Evolutionary conservation across 73 alveolate genomes (phyloP), one percentile per base, ranked within the genome.

Genomic region (Loxodes magnus): DNA sequence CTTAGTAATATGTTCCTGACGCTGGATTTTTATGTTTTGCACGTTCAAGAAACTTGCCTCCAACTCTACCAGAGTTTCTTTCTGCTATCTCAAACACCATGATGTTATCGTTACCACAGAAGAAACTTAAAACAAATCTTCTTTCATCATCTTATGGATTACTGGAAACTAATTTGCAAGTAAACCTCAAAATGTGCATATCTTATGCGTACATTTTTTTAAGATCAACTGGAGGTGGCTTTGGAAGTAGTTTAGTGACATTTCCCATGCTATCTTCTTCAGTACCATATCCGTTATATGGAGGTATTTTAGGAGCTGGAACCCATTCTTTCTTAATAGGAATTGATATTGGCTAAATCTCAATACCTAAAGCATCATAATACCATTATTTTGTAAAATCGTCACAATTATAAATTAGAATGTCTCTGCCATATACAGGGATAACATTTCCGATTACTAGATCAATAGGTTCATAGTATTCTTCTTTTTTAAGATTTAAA

Each of bases 331-430:
- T 64, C 28, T 86, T 88, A 49, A 68, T 64, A 51, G 69, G 80
- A 27, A 86, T 66, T 38, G 63, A 62, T 34, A 79, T 67, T 46
- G 94, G 90, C 52, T 64, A 67, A 75, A 76, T 65, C 20, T 78
- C 74, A 21, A 84, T 79, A 33, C 91, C 93, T 42, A 72, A 51
- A 53, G 53, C 71, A 31, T 87, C 84, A 65, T 66, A 59, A 77
- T 84, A 94, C 93, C 96, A 94, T 29, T 73, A 58, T 50, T 81
- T 79, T 20, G 99, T 94, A 77, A 71, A 89, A 42, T 76, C 96
- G 63, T 94, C 99, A 23, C 95, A 82, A 29, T 90, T 94, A 46
- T 70, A 63, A 28, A 94, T 76, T 27, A 70, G 56, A 58, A 87
- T 69, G 46, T 86, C 93, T 38, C 97, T 66, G 19, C 93, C 90